These are phyloP conservation scores for Porpolomopsis calyptriformis DNA, from an alignment of 768 basidiomycete genomes.

Conservation along the genomic window DNA sequence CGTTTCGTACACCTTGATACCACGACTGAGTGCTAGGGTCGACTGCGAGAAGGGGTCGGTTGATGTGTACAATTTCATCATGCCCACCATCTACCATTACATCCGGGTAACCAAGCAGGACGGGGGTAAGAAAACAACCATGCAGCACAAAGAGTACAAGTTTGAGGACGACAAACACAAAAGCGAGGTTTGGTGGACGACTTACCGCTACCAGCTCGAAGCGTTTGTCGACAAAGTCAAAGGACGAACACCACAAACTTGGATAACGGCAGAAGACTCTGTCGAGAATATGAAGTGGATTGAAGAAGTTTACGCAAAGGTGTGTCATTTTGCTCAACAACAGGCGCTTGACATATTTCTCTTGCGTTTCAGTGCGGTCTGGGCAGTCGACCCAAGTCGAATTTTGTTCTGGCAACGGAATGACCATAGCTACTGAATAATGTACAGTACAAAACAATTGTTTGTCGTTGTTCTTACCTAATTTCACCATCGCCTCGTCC, in stretches of 20 bases:
- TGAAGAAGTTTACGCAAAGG: conserved; percentile 47
- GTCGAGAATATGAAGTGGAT: conserved; percentile 47
- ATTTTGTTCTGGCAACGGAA: neutral
- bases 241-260: conserved; percentile 41
- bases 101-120: conserved; percentile 31
- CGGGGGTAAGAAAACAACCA: conserved; percentile 12
- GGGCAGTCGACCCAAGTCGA: conserved; percentile 8
- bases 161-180: conserved; percentile 28
- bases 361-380: conserved; percentile 1
- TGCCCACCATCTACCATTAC: conserved; percentile 39
- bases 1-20: conserved; percentile 20
- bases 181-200: conserved; percentile 51
- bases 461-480: too few species aligned
- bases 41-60: conserved; percentile 37
- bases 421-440: too few species aligned
- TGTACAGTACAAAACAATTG: too few species aligned
- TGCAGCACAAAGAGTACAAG: conserved; percentile 36
- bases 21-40: conserved; percentile 25
- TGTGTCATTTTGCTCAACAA: conserved; percentile 11
- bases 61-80: conserved; percentile 30
- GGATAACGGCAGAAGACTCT: conserved; percentile 45
- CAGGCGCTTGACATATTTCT: neutral
- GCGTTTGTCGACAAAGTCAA: conserved; percentile 51
- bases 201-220: conserved; percentile 49
- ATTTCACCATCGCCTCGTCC: too few species aligned